Evolutionary conservation across 2,329 filamentous ascomycete species (phyloP), one percentile per base, ranked within the genome.

Genomic region (Sarocladium oryzae): DNA sequence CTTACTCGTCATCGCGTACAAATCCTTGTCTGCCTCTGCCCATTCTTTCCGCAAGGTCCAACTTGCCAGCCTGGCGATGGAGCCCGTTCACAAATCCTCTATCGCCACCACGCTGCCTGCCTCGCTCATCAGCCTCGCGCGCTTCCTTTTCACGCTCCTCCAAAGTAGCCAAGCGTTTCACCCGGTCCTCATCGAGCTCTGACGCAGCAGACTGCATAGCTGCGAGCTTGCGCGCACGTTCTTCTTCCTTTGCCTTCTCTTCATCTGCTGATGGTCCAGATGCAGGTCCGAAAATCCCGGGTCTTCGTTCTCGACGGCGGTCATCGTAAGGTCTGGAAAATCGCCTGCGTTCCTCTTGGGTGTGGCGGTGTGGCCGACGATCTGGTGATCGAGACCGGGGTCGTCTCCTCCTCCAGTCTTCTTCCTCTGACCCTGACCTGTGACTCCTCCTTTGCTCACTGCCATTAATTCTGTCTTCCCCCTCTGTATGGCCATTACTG

Each of bases 201-300:
- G 75, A 76, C 4, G 86, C 86, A 24, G 82, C 84, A 16, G 78
- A 77, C 63, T 88, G 85, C 86, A 90, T 89, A 8, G 82, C 84
- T 15, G 83, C 85, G 16, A 89, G 68, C 63, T 82, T 88, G 21
- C 78, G 76, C 11, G 82, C 81, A n/a, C 76, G 75, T 55, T 86
- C 82, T 20, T 80, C 77, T 18, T 77, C 77, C 6, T 63, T 66
- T 3, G 68, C 66, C 15, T 58, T 55, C 8, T 60, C 59, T 10
- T 60, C 61, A 51, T 20, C 55, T 55, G 24, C 4, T 53, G 46
- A n/a, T 52, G 41, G 35, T 53, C 53, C 15, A 50, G 46, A 10
- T 45, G 40, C 6, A 51, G 49, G 5, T 36, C 41, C 5, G 43
- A 52, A 7, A 54, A 40, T 23, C 51, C 28, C 3, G 18, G 33